These are phyloP conservation scores for Chrysanthemum lavandulifolium DNA, from an alignment of 129 eudicot species.

Conservation along the genomic window DNA sequence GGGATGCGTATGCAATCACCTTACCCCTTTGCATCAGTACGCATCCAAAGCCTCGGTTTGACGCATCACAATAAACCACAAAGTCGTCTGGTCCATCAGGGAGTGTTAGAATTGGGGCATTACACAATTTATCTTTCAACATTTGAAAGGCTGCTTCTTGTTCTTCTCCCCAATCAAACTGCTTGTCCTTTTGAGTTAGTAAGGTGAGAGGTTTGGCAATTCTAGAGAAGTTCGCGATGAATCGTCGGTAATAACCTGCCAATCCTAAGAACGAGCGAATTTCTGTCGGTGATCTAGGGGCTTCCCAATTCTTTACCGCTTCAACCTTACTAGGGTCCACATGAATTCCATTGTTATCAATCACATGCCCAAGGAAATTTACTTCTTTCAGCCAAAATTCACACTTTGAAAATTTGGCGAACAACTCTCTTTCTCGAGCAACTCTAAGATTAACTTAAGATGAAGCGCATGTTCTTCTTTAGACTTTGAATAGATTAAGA, in stretches of 20 bases:
- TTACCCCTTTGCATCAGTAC: neutral
- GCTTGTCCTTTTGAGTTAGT: neutral
- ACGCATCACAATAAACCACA: neutral
- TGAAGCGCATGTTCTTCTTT: too few species aligned
- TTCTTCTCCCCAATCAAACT: neutral
- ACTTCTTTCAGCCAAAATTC: too few species aligned
- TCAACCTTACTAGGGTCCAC: too few species aligned
- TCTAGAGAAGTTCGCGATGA: neutral
- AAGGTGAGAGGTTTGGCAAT: neutral
- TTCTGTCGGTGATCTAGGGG: too few species aligned
- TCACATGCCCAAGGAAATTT: too few species aligned
- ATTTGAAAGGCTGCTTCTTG: neutral
- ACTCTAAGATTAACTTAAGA: too few species aligned
- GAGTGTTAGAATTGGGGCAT: neutral
- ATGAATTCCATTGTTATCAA: too few species aligned
- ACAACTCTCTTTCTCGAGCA: too few species aligned
- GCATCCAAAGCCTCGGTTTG: neutral
- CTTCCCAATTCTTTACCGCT: too few species aligned
- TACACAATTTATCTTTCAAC: neutral
- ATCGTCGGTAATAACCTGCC: neutral
- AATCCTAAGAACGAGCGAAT: neutral
- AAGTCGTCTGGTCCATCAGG: neutral
- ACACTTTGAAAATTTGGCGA: too few species aligned
- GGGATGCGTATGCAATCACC: neutral
- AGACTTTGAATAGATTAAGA: too few species aligned